phyloP scores from a whole-genome alignment of 768 basidiomycete genomes.

The Galerina marginata region DNA sequence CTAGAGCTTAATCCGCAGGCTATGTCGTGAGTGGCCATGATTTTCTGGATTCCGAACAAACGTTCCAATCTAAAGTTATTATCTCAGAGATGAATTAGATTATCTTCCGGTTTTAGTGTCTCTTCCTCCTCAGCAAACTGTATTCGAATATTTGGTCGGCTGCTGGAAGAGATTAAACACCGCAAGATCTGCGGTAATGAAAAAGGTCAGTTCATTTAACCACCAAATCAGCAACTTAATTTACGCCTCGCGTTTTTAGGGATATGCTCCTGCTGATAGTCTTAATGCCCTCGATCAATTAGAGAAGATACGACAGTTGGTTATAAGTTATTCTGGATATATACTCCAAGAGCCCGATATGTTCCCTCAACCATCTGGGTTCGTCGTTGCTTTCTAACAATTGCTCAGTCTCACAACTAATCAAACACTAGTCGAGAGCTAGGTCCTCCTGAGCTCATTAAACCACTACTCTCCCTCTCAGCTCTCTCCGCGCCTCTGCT shows the following conservation, averaged over 20 bases:
- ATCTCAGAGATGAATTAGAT: slow-evolving; percentile 71
- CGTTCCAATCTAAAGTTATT: background rate
- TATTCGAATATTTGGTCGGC: slow-evolving; percentile 88
- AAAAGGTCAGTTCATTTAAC: slow-evolving; percentile 53
- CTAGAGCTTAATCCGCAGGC: slow-evolving; percentile 77
- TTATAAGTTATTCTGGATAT: slow-evolving; percentile 89
- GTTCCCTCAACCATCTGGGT: slow-evolving; percentile 91
- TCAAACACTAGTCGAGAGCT: slow-evolving; percentile 56
- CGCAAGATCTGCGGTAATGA: slow-evolving; percentile 56
- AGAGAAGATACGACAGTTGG: slow-evolving; percentile 78
- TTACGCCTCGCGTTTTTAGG: slow-evolving; percentile 36
- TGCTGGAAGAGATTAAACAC: slow-evolving; percentile 89
- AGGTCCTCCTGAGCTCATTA: slow-evolving; percentile 83
- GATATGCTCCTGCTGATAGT: slow-evolving; percentile 64
- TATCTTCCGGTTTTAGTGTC: slow-evolving; percentile 76
- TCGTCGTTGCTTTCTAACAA: slow-evolving; percentile 29
- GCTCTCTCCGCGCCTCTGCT: slow-evolving; percentile 70
- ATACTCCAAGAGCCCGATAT: slow-evolving; percentile 91
- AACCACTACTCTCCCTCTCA: slow-evolving; percentile 77
- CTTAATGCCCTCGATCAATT: slow-evolving; percentile 65
- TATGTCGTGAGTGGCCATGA: slow-evolving; percentile 61
- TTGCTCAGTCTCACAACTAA: background rate
- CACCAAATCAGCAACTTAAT: background rate
- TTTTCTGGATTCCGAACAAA: background rate
- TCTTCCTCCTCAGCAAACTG: slow-evolving; percentile 77